Evolutionary conservation across 768 basidiomycete species (phyloP), one percentile per base, ranked within the genome.

Genomic region (Auriscalpium vulgare): DNA sequence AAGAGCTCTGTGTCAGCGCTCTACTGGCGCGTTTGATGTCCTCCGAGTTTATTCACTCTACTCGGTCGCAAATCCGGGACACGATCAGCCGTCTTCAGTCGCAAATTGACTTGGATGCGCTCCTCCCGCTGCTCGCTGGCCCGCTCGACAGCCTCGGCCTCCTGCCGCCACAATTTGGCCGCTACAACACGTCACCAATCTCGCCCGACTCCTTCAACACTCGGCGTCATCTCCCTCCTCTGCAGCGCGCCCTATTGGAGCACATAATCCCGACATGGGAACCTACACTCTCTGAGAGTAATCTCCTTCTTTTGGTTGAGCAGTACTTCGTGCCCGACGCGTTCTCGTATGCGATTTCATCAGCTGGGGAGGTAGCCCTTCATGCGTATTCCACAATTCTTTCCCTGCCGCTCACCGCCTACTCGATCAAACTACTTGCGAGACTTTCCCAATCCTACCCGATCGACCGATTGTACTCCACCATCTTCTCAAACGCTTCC

Each of bases 301-400:
- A 76, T 21, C 70, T 73, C 10, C 68, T 68, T 11, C 51, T 67
- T 2, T 68, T 91, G 16, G 61, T 83, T 1, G 77, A 83, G 43
- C 83, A 85, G 57, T 91, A 84, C 67, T 92, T 94, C 64, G 83
- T 81, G 63, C 91, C 91, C 6, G 79, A 83, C 63, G 63, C 71
- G 19, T 81, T 84, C 64, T 76, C 72, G 13, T 82, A 77, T 60
- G 71, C 83, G 2, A 74, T 74, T 9, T 57, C 74, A 9, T 65
- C 72, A 7, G 78, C 85, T 0, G 80, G 80, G 21, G 70, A 81
- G 35, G 72, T 84, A 16, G 81, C 81, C 11, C 53, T 83, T 5
- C 68, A 74, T 47, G 82, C 88, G 3, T 91, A 90, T 67, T 79
- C 81, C 19, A 82, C 81, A 0, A 74, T 94, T 46, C 70, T 84